phyloP scores from a whole-genome alignment of 2,329 filamentous ascomycete genomes.

The Penicillium crustosum region DNA sequence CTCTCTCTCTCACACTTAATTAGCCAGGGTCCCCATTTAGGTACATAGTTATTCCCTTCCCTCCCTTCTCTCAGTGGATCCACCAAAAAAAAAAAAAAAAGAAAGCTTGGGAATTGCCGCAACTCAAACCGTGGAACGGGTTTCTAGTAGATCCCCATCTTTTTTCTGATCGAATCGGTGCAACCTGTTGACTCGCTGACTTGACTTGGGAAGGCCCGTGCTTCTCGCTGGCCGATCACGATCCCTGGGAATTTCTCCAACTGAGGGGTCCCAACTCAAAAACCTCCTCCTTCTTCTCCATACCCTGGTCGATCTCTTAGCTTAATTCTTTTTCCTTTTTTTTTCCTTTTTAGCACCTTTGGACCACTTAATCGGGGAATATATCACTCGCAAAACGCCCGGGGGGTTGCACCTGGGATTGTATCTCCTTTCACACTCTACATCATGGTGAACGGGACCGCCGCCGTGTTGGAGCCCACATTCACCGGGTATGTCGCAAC shows the following conservation, averaged over 20 bases:
- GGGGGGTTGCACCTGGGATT: slow-evolving; percentile 4
- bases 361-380: neutral
- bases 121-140: slow-evolving; percentile 27
- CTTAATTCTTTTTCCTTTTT: slow-evolving; percentile 23
- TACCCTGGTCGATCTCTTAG: slow-evolving; percentile 32
- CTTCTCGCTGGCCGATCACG: slow-evolving; percentile 23
- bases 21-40: slow-evolving; percentile 1
- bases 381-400: slow-evolving; percentile 5
- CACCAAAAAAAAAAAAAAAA: neutral
- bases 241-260: slow-evolving; percentile 22
- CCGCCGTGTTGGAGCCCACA: slow-evolving; percentile 59
- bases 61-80: slow-evolving; percentile 12
- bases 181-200: slow-evolving; percentile 26
- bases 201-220: slow-evolving; percentile 20
- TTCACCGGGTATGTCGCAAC: slow-evolving; percentile 67
- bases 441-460: slow-evolving; percentile 45
- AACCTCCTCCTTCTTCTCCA: slow-evolving; percentile 25
- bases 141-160: slow-evolving; percentile 25
- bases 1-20: neutral
- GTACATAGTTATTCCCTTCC: slow-evolving; percentile 7
- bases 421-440: slow-evolving; percentile 10
- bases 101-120: slow-evolving; percentile 33
- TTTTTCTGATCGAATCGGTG: slow-evolving; percentile 27
- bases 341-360: slow-evolving; percentile 9
- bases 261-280: slow-evolving; percentile 27